These are phyloP conservation scores for Ophiostoma triangulosporum DNA, from an alignment of 2,329 filamentous ascomycete genomes.

Conservation along the genomic window DNA sequence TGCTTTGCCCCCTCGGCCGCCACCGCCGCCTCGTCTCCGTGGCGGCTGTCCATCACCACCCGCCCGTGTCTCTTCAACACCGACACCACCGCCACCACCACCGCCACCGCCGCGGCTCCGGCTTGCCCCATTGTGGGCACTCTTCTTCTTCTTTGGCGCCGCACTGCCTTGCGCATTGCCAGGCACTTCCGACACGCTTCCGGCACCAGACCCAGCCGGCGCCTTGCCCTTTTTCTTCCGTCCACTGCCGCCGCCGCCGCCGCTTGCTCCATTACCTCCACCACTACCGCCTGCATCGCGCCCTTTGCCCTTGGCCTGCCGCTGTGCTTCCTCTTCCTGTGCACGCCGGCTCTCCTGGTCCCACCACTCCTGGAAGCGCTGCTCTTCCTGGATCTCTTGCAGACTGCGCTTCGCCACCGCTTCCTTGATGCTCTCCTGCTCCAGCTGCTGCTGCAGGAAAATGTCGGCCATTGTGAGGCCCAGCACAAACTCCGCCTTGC, in stretches of 20 bases:
- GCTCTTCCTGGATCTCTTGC: slow-evolving; percentile 91
- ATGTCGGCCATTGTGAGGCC: slow-evolving; percentile 78
- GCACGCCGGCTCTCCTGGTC: slow-evolving; percentile 67
- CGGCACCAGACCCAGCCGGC: too few species aligned
- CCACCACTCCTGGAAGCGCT: slow-evolving; percentile 96
- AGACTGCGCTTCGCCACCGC: slow-evolving; percentile 77
- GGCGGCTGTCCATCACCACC: neutral
- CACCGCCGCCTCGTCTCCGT: neutral
- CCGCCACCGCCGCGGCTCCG: neutral
- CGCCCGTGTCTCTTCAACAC: neutral
- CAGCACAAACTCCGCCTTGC: slow-evolving; percentile 41
- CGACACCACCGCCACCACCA: neutral
- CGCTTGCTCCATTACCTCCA: neutral
- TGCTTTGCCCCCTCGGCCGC: slow-evolving; percentile 3
- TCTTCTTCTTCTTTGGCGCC: neutral
- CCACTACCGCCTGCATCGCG: slow-evolving; percentile 15
- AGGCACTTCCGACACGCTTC: too few species aligned
- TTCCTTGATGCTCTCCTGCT: slow-evolving; percentile 71
- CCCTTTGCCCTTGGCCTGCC: slow-evolving; percentile 17
- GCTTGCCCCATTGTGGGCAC: neutral
- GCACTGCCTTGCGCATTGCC: neutral
- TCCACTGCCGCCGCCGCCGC: neutral
- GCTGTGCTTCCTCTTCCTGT: slow-evolving; percentile 45
- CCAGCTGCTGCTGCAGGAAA: slow-evolving; percentile 69
- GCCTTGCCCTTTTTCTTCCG: neutral